These are phyloP conservation scores for Aspergillus awamori DNA, from an alignment of 2,329 filamentous ascomycete genomes.

Conservation along the genomic window DNA sequence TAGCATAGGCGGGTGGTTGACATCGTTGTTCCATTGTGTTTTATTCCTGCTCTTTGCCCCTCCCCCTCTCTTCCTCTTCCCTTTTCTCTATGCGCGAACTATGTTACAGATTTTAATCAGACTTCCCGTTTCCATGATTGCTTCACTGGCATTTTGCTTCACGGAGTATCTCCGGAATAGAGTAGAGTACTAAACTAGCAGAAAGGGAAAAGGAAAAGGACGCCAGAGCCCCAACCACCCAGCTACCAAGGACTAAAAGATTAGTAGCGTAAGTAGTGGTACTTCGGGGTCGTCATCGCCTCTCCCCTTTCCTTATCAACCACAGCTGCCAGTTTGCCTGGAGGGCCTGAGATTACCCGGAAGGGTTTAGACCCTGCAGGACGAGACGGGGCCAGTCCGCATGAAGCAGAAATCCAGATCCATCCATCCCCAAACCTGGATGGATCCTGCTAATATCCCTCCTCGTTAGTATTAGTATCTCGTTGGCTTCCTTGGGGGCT, in stretches of 20 bases:
- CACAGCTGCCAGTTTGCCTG: neutral
- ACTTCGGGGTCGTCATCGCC: neutral
- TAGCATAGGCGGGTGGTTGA: neutral
- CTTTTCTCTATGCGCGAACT: neutral
- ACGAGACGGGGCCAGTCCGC: neutral
- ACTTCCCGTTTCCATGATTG: neutral
- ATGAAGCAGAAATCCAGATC: neutral
- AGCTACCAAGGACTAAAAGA: neutral
- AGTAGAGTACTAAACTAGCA: no score
- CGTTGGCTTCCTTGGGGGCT: neutral
- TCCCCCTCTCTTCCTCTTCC: neutral
- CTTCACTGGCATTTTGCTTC: neutral
- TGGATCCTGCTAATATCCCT: conserved; percentile 4
- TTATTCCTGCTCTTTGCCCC: neutral
- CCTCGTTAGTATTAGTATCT: neutral
- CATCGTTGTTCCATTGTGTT: neutral
- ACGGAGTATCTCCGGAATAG: neutral
- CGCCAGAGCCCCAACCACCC: neutral
- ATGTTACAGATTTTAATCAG: neutral
- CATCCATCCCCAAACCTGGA: conserved; percentile 6
- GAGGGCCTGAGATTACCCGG: neutral
- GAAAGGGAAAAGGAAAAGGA: neutral
- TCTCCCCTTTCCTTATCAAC: conserved; percentile 2
- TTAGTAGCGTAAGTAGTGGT: neutral
- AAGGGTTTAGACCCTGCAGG: neutral